Evolutionary conservation across 495 filamentous ascomycete genomes (phyloP).

Genomic region (Schizothecium vesticola): DNA sequence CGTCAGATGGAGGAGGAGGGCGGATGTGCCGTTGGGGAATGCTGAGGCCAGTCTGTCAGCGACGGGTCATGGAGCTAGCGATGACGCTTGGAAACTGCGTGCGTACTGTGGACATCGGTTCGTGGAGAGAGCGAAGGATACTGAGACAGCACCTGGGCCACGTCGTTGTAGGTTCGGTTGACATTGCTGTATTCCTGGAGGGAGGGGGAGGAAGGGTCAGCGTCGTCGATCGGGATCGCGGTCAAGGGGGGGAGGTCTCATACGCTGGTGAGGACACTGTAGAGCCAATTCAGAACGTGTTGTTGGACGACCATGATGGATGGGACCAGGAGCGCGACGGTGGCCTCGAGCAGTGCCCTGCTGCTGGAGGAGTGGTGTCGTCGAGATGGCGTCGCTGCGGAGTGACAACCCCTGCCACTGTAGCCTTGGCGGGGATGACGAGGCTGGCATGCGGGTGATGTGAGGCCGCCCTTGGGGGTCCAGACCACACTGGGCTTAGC

Average conservation of each 20-base stretch:
- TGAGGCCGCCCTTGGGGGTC: neutral
- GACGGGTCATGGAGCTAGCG: neutral
- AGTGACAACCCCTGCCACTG: constrained; percentile 1
- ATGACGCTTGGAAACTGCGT: constrained; percentile 15
- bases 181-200: constrained; percentile 85
- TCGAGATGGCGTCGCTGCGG: neutral
- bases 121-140: constrained; percentile 82
- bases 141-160: constrained; percentile 72
- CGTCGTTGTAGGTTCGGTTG: constrained; percentile 86
- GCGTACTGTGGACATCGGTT: constrained; percentile 92
- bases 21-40: constrained; percentile 80
- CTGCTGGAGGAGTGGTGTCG: constrained; percentile 1
- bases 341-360: constrained; percentile 8
- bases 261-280: constrained; percentile 81
- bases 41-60: constrained; percentile 46
- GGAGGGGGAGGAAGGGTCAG: constrained; percentile 15
- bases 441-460: constrained; percentile 11
- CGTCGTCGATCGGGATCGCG: neutral
- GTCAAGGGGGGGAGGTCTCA: constrained; percentile 8
- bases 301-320: constrained; percentile 74
- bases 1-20: constrained; percentile 78
- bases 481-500: neutral
- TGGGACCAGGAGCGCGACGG: constrained; percentile 8
- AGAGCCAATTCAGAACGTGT: constrained; percentile 89
- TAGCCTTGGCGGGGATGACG: constrained; percentile 14